A percentile compares a stretch with the other conserved stretches of the same genome.
Conservation (phyloP, 208 protist species). For the Leishmania braziliensis region DNA sequence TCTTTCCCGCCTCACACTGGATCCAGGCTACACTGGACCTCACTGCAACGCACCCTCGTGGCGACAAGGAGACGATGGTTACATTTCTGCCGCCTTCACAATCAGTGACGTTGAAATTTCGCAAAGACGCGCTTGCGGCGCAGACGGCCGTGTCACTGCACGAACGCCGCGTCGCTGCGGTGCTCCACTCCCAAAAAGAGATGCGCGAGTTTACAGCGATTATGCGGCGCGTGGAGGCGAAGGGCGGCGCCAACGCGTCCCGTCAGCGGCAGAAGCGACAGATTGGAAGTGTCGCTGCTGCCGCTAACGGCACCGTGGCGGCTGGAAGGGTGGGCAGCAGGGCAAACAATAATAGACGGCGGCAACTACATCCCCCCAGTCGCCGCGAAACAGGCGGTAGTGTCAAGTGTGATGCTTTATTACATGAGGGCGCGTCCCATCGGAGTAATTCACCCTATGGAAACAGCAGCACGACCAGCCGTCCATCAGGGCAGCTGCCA, state of each 20-base stretch:
- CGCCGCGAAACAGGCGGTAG: not conserved
- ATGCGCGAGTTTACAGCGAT: conserved; percentile 45
- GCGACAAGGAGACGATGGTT: not conserved
- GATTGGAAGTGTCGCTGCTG: not conserved
- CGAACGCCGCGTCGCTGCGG: conserved; percentile 37
- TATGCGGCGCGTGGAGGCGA: conserved; percentile 41
- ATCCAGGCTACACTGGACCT: not conserved
- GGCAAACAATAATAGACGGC: not conserved
- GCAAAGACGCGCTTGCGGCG: not conserved
- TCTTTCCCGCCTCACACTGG: conserved; percentile 10
- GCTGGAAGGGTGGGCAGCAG: not conserved
- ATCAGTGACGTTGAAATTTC: not conserved
- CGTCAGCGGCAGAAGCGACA: conserved; percentile 9
- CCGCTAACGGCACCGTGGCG: not conserved
- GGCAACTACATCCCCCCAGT: not conserved
- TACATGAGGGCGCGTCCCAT: not conserved
- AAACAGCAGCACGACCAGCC: not conserved
- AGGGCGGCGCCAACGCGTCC: conserved; percentile 8
- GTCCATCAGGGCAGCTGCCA: not conserved
- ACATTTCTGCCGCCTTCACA: not conserved
- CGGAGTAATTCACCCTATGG: not conserved
- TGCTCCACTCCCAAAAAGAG: conserved; percentile 41
- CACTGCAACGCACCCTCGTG: not conserved
- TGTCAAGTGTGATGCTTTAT: not conserved
- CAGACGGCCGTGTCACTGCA: conserved; percentile 37